Percentiles rank a stretch among this genome's conserved stretches.
Conservation (phyloP, 179 eudicot species). For the Spergularia azorica region DNA sequence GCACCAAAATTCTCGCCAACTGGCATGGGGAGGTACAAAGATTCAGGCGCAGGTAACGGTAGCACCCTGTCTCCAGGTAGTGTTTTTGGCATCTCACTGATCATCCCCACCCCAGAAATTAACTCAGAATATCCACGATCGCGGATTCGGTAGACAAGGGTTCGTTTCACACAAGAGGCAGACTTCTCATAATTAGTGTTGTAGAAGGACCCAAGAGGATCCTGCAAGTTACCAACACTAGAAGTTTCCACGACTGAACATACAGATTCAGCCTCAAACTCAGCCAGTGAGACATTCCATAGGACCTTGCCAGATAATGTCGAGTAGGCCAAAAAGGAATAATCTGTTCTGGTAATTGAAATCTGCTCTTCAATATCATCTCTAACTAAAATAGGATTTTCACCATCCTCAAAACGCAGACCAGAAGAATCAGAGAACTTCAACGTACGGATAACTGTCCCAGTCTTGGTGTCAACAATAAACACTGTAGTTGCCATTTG, state of each 20-base stretch:
- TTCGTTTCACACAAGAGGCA: slow-evolving; percentile 39
- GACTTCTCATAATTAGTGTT: slow-evolving; percentile 28
- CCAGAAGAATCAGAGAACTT: slow-evolving; percentile 45
- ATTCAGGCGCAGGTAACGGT: slow-evolving; percentile 31
- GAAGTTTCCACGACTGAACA: slow-evolving; percentile 40
- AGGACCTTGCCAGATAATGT: slow-evolving; percentile 48
- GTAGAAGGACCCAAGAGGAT: slow-evolving; percentile 30
- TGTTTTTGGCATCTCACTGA: slow-evolving; percentile 27
- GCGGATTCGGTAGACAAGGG: slow-evolving; percentile 51
- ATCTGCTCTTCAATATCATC: slow-evolving; percentile 39
- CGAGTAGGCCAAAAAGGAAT: slow-evolving; percentile 49
- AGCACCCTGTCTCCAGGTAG: slow-evolving; percentile 42
- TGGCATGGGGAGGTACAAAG: slow-evolving; percentile 16
- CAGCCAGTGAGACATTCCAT: slow-evolving; percentile 68
- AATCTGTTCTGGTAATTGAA: slow-evolving; percentile 63
- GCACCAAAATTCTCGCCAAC: slow-evolving; percentile 23
- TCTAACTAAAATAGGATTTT: slow-evolving; percentile 33
- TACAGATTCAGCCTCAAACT: slow-evolving; percentile 51
- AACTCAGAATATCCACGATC: slow-evolving; percentile 48
- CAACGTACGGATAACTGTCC: slow-evolving; percentile 49
- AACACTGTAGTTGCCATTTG: slow-evolving; percentile 58
- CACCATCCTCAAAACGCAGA: slow-evolving; percentile 36
- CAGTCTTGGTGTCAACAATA: slow-evolving; percentile 59
- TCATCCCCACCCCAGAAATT: slow-evolving; percentile 29
- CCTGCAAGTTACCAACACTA: slow-evolving; percentile 26